Base-by-base conservation (phyloP, 805 yeast genomes). In the Tetrapisispora iriomotensis region DNA sequence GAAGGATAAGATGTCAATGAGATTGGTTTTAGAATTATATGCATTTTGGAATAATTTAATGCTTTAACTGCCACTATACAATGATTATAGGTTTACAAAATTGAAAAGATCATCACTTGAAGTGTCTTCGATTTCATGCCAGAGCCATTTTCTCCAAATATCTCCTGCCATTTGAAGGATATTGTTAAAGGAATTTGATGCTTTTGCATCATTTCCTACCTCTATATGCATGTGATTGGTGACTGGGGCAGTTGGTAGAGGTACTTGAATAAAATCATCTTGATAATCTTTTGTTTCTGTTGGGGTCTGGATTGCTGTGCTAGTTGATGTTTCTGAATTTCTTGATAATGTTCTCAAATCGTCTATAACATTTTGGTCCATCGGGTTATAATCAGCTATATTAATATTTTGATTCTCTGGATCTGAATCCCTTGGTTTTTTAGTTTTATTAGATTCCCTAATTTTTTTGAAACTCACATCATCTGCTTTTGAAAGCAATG, bases 141-240 rank as follows among this genome's bases (percentile, higher is more conserved):
- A 83, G 29, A 82, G 62, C 84, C 90, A 83, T 50, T 77, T 80
- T 46, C 95, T 68, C 94, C 94, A 85, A 31, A 82, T 66, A 52
- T 85, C 94, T 24, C 95, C 94, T 2, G 94, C 88, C 56, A 80
- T 88, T 40, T 66, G 64, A 31, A 84, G 69, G 22, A 85, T 70
- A 46, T 79, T 80, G 52, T 82, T 87, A 56, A 85, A 80, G 47
- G 82, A 85, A 45, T 71, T 73, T 3, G 62, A 49, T 29, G 68
- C 63, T 40, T 65, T 66, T 26, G 73, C 74, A 41, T 64, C 65
- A 36, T 58, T 62, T 2, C 65, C 59, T 12, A 65, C 50, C 32
- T 56, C 62, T 13, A 57, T 56, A 31, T 51, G 29, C 60, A 59
- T 54, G 38, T 54, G 52, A 24, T 22, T 33, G 3, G 36, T 33